Conservation (phyloP, 73 alveolate species). For the Tetrahymena malaccensis region DNA sequence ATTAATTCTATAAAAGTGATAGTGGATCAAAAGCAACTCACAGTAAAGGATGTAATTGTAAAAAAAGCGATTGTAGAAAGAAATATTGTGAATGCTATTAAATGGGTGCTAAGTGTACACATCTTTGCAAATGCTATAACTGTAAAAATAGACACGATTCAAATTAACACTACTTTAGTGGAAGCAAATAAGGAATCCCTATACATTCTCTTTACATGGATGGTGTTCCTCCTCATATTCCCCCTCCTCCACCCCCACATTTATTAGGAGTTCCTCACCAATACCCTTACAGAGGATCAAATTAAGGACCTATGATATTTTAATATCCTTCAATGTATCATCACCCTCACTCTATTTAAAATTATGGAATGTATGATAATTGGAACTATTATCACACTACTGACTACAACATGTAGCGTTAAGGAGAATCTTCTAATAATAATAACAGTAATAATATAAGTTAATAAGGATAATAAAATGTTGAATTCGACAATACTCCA, state of each 20-base stretch:
- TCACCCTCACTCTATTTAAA: background rate
- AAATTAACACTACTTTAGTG: background rate
- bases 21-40: background rate
- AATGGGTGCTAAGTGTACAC: conserved; percentile 80
- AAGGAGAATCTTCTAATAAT: background rate
- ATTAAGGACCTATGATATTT: background rate
- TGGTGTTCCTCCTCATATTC: background rate
- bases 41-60: conserved; percentile 90
- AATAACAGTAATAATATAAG: background rate
- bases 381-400: background rate
- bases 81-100: conserved; percentile 95
- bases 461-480: background rate
- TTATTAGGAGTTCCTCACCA: background rate
- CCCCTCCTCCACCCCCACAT: background rate
- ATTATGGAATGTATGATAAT: background rate
- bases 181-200: background rate
- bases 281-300: background rate
- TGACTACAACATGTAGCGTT: background rate
- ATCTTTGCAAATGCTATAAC: conserved; percentile 82
- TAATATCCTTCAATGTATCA: background rate
- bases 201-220: background rate
- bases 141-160: conserved; percentile 64
- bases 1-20: background rate
- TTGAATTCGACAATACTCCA: background rate
- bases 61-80: conserved; percentile 85